phyloP scores from a whole-genome alignment of 371 early-diverging fungal species.

The Rhizopus stolonifer region DNA sequence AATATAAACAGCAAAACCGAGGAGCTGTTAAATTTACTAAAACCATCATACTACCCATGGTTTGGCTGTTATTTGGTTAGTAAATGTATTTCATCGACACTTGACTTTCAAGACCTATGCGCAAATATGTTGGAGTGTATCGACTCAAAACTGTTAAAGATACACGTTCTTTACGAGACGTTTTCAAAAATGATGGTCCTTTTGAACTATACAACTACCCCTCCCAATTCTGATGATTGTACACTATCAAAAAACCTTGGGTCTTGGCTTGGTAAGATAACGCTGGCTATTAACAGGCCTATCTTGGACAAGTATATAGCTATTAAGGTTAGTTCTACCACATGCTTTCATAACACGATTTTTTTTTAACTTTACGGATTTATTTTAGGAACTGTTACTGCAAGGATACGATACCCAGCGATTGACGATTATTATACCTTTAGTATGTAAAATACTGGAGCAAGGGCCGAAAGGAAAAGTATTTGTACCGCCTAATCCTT shows the following conservation, averaged over 20 bases:
- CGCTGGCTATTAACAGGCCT: constrained; percentile 88
- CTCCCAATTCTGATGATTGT: constrained; percentile 84
- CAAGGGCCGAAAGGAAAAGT: constrained; percentile 80
- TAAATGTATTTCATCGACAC: constrained; percentile 89
- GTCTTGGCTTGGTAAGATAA: constrained; percentile 93
- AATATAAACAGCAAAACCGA: constrained; percentile 79
- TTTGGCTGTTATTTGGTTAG: constrained; percentile 90
- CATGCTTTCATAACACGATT: too few relatives aligned
- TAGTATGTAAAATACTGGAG: constrained; percentile 95
- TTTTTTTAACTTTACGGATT: too few relatives aligned
- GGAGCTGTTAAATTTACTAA: constrained; percentile 75
- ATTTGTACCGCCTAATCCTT: constrained; percentile 95
- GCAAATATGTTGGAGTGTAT: constrained; percentile 73
- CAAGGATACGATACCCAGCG: constrained; percentile 87
- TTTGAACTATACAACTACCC: constrained; percentile 89
- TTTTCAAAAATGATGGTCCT: constrained; percentile 78
- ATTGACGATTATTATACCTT: constrained; percentile 93
- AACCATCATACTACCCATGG: constrained; percentile 73
- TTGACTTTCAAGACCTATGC: constrained; percentile 90
- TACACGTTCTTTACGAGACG: constrained; percentile 84
- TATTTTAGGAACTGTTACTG: constrained; percentile 74
- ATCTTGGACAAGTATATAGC: constrained; percentile 90
- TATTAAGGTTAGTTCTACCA: constrained; percentile 76
- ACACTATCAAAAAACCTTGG: constrained; percentile 91
- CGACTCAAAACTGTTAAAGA: constrained; percentile 53